Evolutionary conservation across 2,329 filamentous ascomycete genomes (phyloP).

Genomic region (Ascocoryne sarcoides): DNA sequence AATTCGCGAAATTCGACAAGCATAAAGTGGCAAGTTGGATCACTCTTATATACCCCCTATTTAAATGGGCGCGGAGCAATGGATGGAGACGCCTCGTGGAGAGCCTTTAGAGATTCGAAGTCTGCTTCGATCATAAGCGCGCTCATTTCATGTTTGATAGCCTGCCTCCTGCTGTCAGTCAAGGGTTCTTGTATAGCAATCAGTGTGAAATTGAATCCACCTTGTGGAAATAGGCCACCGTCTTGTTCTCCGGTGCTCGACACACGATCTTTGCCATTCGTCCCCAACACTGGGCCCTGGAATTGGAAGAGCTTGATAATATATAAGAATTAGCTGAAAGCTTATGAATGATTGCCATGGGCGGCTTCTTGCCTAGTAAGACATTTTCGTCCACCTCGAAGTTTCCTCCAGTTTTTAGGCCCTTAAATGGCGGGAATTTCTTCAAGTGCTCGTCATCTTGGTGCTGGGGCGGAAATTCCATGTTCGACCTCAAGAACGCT

Average conservation of each 20-base stretch:
- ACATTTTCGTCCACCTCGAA: constrained; percentile 3
- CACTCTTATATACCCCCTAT: background rate
- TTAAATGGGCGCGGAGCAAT: background rate
- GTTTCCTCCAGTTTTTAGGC: constrained; percentile 1
- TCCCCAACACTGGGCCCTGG: constrained; percentile 1
- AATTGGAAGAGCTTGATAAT: background rate
- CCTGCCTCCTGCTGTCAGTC: background rate
- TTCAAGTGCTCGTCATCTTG: constrained; percentile 4
- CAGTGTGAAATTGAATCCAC: background rate
- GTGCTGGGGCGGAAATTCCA: constrained; percentile 1
- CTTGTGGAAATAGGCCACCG: constrained; percentile 2
- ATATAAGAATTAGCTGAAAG: constrained; percentile 1
- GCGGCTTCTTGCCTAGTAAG: constrained; percentile 1
- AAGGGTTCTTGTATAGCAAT: constrained; percentile 1
- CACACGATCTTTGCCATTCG: constrained; percentile 1
- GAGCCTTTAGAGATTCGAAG: background rate
- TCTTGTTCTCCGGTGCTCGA: constrained; percentile 1
- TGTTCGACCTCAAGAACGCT: constrained; percentile 2
- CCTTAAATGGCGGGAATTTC: constrained; percentile 3
- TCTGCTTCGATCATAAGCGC: background rate
- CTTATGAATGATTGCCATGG: constrained; percentile 1
- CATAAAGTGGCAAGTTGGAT: background rate
- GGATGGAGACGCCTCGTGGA: background rate
- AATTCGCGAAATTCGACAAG: constrained; percentile 1
- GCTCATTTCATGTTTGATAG: background rate